A percentile compares a stretch with the other conserved stretches of the same genome.
Evolutionary conservation across 108 stramenopile genomes (phyloP).

Genomic region (Bacterosira constricta): DNA sequence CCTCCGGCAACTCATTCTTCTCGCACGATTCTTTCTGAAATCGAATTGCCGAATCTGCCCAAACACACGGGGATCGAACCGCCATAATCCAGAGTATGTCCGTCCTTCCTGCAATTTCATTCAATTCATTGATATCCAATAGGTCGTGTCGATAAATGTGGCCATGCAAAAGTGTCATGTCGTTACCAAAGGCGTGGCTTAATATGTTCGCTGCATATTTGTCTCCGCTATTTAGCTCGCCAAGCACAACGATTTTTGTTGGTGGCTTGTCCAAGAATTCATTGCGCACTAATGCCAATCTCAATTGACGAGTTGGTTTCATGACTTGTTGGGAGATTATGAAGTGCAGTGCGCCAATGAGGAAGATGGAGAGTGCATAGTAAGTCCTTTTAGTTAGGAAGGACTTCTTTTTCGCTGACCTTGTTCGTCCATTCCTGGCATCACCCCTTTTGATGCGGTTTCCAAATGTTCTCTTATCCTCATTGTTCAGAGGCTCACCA

Average conservation of each 20-base stretch:
- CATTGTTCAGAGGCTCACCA: too few species aligned
- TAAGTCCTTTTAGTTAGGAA: conserved; percentile 3
- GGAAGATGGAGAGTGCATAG: conserved; percentile 7
- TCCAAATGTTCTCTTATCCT: too few species aligned
- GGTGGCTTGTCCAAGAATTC: conserved; percentile 10
- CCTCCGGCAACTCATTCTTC: conserved; percentile 1
- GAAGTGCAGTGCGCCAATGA: conserved; percentile 9
- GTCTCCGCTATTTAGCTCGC: conserved; percentile 33
- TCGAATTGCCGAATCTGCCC: conserved; percentile 47
- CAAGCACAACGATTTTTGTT: conserved; percentile 29
- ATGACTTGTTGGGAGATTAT: conserved; percentile 5
- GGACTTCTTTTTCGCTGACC: conserved; percentile 1
- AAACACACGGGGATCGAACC: conserved; percentile 46
- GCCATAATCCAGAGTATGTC: conserved; percentile 45
- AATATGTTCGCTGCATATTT: conserved; percentile 12
- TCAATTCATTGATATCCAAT: conserved; percentile 20
- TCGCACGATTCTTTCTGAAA: conserved; percentile 2
- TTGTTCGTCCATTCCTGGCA: too few species aligned
- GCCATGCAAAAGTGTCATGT: not conserved
- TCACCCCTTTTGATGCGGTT: too few species aligned
- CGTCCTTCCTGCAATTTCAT: conserved; percentile 11
- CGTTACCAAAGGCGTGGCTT: conserved; percentile 23
- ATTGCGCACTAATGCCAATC: not conserved
- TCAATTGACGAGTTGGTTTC: not conserved
- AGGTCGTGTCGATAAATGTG: not conserved